Percentiles rank a stretch among this genome's conserved stretches.
phyloP scores from a whole-genome alignment of 2,329 filamentous ascomycete species.

The Monilinia fructigena region DNA sequence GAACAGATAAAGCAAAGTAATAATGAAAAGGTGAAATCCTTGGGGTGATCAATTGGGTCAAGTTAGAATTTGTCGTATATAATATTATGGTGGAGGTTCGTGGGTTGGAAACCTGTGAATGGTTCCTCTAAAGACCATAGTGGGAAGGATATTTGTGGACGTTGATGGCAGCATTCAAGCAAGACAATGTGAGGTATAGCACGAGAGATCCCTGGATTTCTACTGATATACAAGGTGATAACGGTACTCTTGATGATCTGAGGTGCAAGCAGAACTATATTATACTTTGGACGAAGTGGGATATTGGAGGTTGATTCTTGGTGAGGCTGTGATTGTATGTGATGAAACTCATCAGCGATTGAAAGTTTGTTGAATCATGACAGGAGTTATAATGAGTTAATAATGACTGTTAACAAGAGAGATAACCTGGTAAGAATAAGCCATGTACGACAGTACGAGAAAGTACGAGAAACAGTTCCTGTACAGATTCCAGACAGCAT shows the following conservation, averaged over 20 bases:
- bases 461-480: too few species aligned
- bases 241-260: too few species aligned
- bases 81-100: too few species aligned
- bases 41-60: constrained; percentile 9
- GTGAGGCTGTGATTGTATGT: not conserved
- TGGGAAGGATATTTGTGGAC: constrained; percentile 6
- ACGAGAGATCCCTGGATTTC: too few species aligned
- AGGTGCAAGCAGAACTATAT: not conserved
- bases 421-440: not conserved
- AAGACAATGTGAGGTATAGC: not conserved
- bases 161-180: not conserved
- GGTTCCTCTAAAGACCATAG: not conserved
- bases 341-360: not conserved
- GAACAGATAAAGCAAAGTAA: not conserved
- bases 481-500: too few species aligned
- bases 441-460: not conserved
- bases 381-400: not conserved
- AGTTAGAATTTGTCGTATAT: not conserved
- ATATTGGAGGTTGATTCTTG: constrained; percentile 5
- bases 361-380: not conserved
- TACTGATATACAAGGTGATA: too few species aligned
- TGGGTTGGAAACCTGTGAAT: too few species aligned
- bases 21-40: constrained; percentile 17
- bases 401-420: not conserved
- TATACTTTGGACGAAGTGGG: constrained; percentile 14